Evolutionary conservation across 345 rosid genomes (phyloP).

Genomic region (Salix brachista): DNA sequence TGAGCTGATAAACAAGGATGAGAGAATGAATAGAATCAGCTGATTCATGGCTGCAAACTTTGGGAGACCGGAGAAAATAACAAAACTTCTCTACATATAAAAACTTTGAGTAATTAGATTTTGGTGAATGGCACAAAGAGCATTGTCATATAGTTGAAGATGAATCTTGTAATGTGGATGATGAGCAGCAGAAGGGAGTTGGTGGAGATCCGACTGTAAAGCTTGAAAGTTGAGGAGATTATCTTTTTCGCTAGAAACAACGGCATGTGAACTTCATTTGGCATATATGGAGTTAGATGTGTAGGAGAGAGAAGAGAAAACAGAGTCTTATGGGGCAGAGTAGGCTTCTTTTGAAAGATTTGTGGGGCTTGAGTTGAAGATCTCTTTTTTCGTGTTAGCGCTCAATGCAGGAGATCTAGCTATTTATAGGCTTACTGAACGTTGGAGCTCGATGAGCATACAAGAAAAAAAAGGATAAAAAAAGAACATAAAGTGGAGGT

Average conservation of each 20-base stretch:
- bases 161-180: slow-evolving; percentile 28
- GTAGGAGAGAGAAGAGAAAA: slow-evolving; percentile 17
- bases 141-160: slow-evolving; percentile 20
- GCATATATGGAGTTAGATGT: slow-evolving; percentile 31
- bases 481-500: not conserved
- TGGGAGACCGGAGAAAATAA: slow-evolving; percentile 12
- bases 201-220: slow-evolving; percentile 39
- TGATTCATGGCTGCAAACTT: slow-evolving; percentile 39
- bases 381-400: not conserved
- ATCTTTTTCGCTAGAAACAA: slow-evolving; percentile 40
- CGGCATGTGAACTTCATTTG: slow-evolving; percentile 69
- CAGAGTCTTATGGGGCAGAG: not conserved
- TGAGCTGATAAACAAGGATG: slow-evolving; percentile 32
- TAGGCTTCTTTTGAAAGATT: slow-evolving; percentile 10
- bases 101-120: slow-evolving; percentile 16
- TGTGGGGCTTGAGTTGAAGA: slow-evolving; percentile 27
- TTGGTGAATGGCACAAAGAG: slow-evolving; percentile 12
- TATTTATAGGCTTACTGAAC: not conserved
- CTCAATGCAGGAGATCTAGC: not conserved
- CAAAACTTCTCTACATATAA: not conserved
- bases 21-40: slow-evolving; percentile 34
- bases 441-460: not conserved
- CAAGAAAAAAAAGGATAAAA: not conserved
- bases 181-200: slow-evolving; percentile 16
- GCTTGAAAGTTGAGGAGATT: slow-evolving; percentile 16